Base-by-base conservation (phyloP, 345 rosid genomes). In the Dovyalis caffra region DNA sequence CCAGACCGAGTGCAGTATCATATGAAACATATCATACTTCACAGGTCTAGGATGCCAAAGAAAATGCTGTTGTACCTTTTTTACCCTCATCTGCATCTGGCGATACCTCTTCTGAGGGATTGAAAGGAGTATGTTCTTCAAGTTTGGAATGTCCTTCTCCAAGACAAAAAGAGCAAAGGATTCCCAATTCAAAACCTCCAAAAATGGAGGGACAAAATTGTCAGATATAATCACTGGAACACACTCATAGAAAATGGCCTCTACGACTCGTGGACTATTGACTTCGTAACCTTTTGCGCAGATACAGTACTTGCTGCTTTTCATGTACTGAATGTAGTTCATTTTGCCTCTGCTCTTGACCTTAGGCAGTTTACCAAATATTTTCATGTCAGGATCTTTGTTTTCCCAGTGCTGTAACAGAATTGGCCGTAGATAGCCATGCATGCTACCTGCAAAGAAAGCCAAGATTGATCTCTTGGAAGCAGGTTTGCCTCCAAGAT, bases 1-100 rank as follows among this genome's bases (percentile, higher is more conserved):
- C 99, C 99, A 95, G 66, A 91, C 79, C 25, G 97, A 90, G 74
- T 95, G 97, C 57, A 95, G 95, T 74, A 95, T 92, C 97, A 95
- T 95, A 78, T 95, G 94, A 84, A 95, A 95, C 40, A 92, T 74
- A 58, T 91, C 97, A 63, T 90, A 95, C 76, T 85, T 95, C 60
- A 84, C 90, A 0, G 99, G 95, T 69, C 68, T 89, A 35, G 85
- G 65, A 83, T 92, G 97, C 97, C 99, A 95, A 68, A 95, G 95
- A 75, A 95, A 95, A 91, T 95, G 97, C 80, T 89, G 90, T 40
- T 95, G 97, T 31, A 90, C 97, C 85, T 77, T 91, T 83, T 86
- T 91, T 18, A 92, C 95, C 69, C 89, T 85, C 92, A 82, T 80
- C 81, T 92, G 97, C 97, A 92, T 88, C 80, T 71, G 72, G 21